Conservation (phyloP, 345 rosid genomes). For the Rubroshorea leprosula region DNA sequence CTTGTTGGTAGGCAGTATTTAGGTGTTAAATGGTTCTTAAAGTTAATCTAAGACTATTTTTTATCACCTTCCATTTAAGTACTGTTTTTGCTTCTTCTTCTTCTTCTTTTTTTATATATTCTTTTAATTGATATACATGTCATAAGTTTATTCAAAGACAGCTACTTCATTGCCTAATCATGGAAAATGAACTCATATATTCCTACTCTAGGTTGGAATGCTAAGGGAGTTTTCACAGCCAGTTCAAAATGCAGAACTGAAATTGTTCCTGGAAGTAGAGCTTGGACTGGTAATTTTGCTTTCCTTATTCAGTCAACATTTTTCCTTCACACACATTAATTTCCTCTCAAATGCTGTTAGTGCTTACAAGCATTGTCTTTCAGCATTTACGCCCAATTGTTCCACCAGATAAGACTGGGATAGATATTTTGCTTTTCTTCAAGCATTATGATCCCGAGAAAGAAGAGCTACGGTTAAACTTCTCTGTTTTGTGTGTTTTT, state of each 20-base stretch:
- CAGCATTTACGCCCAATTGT: slow-evolving; percentile 55
- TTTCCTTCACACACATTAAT: background rate
- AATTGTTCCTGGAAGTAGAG: slow-evolving; percentile 69
- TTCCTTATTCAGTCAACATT: background rate
- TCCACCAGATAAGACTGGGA: slow-evolving; percentile 54
- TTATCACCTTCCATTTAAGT: too few species aligned
- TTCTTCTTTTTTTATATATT: too few species aligned
- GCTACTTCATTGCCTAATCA: background rate
- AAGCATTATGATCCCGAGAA: slow-evolving; percentile 68
- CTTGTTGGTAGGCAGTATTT: too few species aligned
- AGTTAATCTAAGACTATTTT: too few species aligned
- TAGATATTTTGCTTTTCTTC: slow-evolving; percentile 63
- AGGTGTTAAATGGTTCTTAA: too few species aligned
- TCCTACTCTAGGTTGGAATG: slow-evolving; percentile 52
- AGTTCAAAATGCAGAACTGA: slow-evolving; percentile 53
- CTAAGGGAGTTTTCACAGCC: slow-evolving; percentile 57
- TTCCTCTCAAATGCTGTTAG: slow-evolving; percentile 4
- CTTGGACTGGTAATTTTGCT: slow-evolving; percentile 40
- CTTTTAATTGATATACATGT: too few species aligned
- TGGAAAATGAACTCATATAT: background rate
- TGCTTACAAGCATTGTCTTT: slow-evolving; percentile 10
- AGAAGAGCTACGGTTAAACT: slow-evolving; percentile 46
- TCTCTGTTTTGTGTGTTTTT: slow-evolving; percentile 8
- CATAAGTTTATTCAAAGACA: too few species aligned
- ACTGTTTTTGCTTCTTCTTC: too few species aligned